Evolutionary conservation across 169 alveolate species (phyloP).

Genomic region (Besnoitia besnoiti): DNA sequence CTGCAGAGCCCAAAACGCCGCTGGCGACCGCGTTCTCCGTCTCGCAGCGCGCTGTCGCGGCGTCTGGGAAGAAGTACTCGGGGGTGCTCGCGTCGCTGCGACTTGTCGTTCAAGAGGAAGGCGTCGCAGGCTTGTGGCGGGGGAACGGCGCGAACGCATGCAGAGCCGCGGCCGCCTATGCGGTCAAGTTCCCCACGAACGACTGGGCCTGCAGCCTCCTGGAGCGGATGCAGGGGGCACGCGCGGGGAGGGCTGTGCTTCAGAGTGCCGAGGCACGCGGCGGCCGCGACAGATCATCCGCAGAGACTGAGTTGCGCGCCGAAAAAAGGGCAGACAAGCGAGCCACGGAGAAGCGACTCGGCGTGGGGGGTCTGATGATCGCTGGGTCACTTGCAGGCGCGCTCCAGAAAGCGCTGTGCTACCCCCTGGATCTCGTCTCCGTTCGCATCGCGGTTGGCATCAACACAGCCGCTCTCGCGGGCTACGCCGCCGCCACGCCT

Average conservation of each 20-base stretch:
- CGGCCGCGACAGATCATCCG: too few species aligned
- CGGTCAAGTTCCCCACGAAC: slow-evolving; percentile 86
- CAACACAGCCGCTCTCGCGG: slow-evolving; percentile 78
- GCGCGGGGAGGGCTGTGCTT: background rate
- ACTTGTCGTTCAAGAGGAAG: slow-evolving; percentile 83
- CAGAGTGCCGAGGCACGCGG: background rate
- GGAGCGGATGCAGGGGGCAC: background rate
- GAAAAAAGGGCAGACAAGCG: background rate
- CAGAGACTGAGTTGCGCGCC: background rate
- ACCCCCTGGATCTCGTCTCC: slow-evolving; percentile 86
- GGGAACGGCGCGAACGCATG: slow-evolving; percentile 84
- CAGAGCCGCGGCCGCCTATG: slow-evolving; percentile 85
- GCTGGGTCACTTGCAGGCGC: slow-evolving; percentile 87
- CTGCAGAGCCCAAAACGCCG: background rate
- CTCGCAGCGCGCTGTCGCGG: background rate
- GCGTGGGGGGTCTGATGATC: slow-evolving; percentile 71
- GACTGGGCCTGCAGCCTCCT: slow-evolving; percentile 78
- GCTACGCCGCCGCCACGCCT: background rate
- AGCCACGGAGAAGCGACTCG: slow-evolving; percentile 27
- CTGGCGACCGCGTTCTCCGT: background rate
- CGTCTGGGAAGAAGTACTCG: slow-evolving; percentile 72
- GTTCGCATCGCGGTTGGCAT: slow-evolving; percentile 87
- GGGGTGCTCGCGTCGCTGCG: slow-evolving; percentile 77
- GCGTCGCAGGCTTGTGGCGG: slow-evolving; percentile 84
- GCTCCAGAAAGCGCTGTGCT: slow-evolving; percentile 82